Base-by-base conservation (phyloP, 176 grass and related monocot genomes). In the Thinopyrum elongatum region DNA sequence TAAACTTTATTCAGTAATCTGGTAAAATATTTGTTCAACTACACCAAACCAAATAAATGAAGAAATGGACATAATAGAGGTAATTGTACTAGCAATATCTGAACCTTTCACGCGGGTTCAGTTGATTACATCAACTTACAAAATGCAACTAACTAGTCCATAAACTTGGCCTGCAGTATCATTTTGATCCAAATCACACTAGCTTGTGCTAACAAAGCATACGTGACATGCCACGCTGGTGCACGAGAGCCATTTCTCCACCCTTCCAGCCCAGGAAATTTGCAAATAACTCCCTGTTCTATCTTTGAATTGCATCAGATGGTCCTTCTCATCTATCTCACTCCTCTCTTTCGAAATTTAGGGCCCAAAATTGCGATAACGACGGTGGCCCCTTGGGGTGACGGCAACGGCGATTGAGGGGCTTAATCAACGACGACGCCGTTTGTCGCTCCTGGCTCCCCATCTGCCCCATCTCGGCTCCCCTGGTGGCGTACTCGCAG, bases 21-120 rank as follows among this genome's bases (percentile, higher is more conserved):
- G 13, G 79, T 73, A 10, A 67, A 74, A 86, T 10, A 67, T 69
- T 87, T 70, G 12, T 84, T 25, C 29, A 81, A 76, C 16, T 5
- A 74, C 38, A 86, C 57, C 22, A 31, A 75, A 51, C 16, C 16
- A 28, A 27, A 78, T 26, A 39, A 68, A 86, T 59, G 4, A 28
- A 79, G 10, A 85, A 67, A 86, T 22, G 23, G 47, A 38, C 41
- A 62, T 62, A 62, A 62, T 26, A 25, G 55, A 58, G 19, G 55
- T 58, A 58, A 22, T 1, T 22, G 53, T 8, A 57, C 53, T 21
- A 57, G 53, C 53, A 57, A 22, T 57, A 58, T 58, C 6, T 58
- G 55, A 58, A 58, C 55, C 21, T 58, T 21, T 58, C 55, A 58
- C 7, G 55, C 21, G 55, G 55, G 55, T 58, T 22, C 55, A 58